phyloP scores from a whole-genome alignment of 2,329 filamentous ascomycete genomes.

The Epichloe coenophiala region DNA sequence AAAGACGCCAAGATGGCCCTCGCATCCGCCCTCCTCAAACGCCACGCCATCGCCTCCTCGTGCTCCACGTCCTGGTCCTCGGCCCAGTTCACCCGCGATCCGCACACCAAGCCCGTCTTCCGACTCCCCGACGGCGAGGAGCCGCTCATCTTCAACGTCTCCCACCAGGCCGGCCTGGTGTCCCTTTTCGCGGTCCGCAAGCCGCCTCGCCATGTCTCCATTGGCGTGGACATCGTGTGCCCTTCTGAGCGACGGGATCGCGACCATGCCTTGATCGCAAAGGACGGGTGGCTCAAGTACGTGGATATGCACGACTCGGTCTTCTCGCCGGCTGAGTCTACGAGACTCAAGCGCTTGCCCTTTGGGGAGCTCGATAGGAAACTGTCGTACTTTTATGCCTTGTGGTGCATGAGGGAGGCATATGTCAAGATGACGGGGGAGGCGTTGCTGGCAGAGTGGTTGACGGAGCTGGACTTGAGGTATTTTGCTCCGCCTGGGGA shows the following conservation, averaged over 20 bases:
- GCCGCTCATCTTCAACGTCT: slow-evolving; percentile 57
- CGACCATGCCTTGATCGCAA: slow-evolving; percentile 40
- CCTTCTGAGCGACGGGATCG: slow-evolving; percentile 53
- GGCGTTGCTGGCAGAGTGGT: slow-evolving; percentile 60
- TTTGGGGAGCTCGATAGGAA: slow-evolving; percentile 23
- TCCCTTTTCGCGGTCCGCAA: slow-evolving; percentile 43
- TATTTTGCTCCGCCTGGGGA: slow-evolving; percentile 42
- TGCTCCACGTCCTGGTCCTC: slow-evolving; percentile 46
- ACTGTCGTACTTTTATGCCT: slow-evolving; percentile 59
- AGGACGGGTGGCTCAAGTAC: slow-evolving; percentile 50
- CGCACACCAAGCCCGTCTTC: slow-evolving; percentile 40
- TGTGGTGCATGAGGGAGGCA: slow-evolving; percentile 69
- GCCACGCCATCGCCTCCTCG: slow-evolving; percentile 48
- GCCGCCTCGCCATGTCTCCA: slow-evolving; percentile 24
- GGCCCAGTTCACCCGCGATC: slow-evolving; percentile 42
- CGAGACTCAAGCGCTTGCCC: slow-evolving; percentile 41
- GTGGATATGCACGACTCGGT: slow-evolving; percentile 62
- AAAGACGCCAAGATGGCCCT: slow-evolving; percentile 64
- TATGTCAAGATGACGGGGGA: slow-evolving; percentile 77
- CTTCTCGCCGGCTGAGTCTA: slow-evolving; percentile 48
- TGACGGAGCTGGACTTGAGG: slow-evolving; percentile 55
- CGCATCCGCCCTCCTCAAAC: slow-evolving; percentile 61
- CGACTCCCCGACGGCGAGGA: slow-evolving; percentile 32
- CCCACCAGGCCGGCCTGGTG: slow-evolving; percentile 65
- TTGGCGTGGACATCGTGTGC: slow-evolving; percentile 68